phyloP scores from a whole-genome alignment of 306 rosid species.

The Prunus kanzakura region DNA sequence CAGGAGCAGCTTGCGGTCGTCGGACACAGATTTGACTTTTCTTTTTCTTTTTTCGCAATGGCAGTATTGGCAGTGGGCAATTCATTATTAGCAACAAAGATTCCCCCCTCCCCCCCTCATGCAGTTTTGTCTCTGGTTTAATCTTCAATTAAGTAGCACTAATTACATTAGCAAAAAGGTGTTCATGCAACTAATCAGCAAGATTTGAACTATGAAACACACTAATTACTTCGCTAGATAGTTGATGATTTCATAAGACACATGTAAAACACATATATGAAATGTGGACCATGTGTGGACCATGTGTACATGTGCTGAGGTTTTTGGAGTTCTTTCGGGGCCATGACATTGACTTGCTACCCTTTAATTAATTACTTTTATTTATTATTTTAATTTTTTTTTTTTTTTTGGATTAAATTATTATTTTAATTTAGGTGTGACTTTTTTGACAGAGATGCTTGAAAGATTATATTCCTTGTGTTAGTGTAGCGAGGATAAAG shows the following conservation, averaged over 20 bases:
- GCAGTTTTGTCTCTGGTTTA: not conserved
- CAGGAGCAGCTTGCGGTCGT: conserved; percentile 4
- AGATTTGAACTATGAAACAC: not conserved
- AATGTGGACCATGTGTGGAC: not conserved
- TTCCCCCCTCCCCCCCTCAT: no score
- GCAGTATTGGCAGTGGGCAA: not conserved
- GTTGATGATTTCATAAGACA: not conserved
- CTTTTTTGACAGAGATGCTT: not conserved
- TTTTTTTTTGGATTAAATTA: no score
- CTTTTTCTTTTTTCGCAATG: not conserved
- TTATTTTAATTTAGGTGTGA: not conserved
- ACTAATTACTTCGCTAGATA: not conserved
- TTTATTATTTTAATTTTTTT: not conserved
- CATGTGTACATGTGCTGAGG: not conserved
- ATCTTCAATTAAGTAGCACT: not conserved
- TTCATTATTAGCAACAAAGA: no score
- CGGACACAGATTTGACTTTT: conserved; percentile 20
- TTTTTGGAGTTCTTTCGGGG: not conserved
- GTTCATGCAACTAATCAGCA: not conserved
- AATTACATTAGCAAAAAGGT: not conserved
- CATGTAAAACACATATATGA: not conserved
- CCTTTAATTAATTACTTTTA: not conserved
- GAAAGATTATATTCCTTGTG: not conserved
- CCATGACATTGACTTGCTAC: not conserved
- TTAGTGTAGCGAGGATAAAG: no score